Evolutionary conservation across 257 asterid genomes (phyloP).

Genomic region (Plantago elongata): DNA sequence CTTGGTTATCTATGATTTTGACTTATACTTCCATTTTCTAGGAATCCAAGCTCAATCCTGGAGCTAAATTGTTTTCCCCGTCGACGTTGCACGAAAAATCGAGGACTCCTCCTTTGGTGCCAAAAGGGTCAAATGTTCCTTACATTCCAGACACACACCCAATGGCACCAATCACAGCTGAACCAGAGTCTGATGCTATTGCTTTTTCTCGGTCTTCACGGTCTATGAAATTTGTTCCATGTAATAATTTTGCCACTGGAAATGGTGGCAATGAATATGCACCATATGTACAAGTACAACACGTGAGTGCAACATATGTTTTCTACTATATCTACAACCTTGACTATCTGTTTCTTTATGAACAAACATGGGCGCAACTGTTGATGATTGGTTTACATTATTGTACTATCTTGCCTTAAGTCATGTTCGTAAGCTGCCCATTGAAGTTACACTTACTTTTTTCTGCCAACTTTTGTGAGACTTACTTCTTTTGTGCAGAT

Average conservation of each 20-base stretch:
- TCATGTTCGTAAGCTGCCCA: neutral
- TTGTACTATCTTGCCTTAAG: neutral
- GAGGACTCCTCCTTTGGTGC: conserved; percentile 47
- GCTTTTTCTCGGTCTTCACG: conserved; percentile 40
- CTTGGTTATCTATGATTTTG: no score
- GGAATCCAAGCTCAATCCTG: conserved; percentile 91
- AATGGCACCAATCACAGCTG: conserved; percentile 36
- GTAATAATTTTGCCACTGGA: conserved; percentile 32
- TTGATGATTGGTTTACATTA: no score
- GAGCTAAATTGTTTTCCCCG: conserved; percentile 75
- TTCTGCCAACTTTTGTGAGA: conserved; percentile 1
- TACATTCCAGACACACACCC: conserved; percentile 35
- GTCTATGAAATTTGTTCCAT: conserved; percentile 51
- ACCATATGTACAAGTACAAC: conserved; percentile 50
- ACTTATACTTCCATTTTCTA: conserved; percentile 19
- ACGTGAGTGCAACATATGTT: conserved; percentile 38
- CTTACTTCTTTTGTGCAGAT: conserved; percentile 33
- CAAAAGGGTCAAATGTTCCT: conserved; percentile 37
- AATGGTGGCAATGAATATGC: conserved; percentile 40
- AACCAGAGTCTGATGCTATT: conserved; percentile 44
- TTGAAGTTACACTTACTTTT: neutral
- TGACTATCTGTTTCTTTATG: no score
- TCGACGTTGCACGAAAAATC: conserved; percentile 42
- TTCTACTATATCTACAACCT: neutral
- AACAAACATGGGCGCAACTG: no score